Percentiles rank a stretch among this genome's conserved stretches.
Evolutionary conservation across 257 asterid species (phyloP).

Genomic region (Ilex asprella): DNA sequence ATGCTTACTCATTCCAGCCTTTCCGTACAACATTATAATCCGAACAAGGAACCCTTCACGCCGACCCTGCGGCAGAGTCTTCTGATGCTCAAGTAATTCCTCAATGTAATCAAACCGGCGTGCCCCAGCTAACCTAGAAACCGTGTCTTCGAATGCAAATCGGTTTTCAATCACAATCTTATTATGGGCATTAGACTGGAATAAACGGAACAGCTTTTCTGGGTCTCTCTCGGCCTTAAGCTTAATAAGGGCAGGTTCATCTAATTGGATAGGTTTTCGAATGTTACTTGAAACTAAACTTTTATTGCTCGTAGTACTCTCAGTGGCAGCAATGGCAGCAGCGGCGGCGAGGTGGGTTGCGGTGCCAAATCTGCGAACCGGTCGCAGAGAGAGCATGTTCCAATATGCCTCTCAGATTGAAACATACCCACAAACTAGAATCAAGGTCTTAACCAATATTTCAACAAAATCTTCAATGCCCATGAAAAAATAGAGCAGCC

Average conservation of each 20-base stretch:
- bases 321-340: slow-evolving; percentile 14
- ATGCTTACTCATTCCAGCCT: slow-evolving; percentile 56
- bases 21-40: slow-evolving; percentile 70
- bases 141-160: slow-evolving; percentile 64
- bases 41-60: slow-evolving; percentile 79
- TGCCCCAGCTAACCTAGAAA: slow-evolving; percentile 77
- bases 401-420: slow-evolving; percentile 23
- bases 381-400: slow-evolving; percentile 73
- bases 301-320: slow-evolving; percentile 12
- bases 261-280: slow-evolving; percentile 20
- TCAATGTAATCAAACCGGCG: slow-evolving; percentile 65
- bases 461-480: slow-evolving; percentile 10
- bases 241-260: slow-evolving; percentile 66
- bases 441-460: slow-evolving; percentile 13
- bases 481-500: slow-evolving; percentile 13
- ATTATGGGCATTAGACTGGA: slow-evolving; percentile 68
- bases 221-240: slow-evolving; percentile 69
- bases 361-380: slow-evolving; percentile 67
- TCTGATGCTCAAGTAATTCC: slow-evolving; percentile 74
- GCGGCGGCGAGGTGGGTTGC: slow-evolving; percentile 20
- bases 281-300: slow-evolving; percentile 6
- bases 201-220: slow-evolving; percentile 55
- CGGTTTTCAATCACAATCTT: slow-evolving; percentile 63
- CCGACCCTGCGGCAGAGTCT: slow-evolving; percentile 75
- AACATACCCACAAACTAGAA: slow-evolving; percentile 34